Conservation (phyloP, 257 asterid species). For the Solanum piurae region DNA sequence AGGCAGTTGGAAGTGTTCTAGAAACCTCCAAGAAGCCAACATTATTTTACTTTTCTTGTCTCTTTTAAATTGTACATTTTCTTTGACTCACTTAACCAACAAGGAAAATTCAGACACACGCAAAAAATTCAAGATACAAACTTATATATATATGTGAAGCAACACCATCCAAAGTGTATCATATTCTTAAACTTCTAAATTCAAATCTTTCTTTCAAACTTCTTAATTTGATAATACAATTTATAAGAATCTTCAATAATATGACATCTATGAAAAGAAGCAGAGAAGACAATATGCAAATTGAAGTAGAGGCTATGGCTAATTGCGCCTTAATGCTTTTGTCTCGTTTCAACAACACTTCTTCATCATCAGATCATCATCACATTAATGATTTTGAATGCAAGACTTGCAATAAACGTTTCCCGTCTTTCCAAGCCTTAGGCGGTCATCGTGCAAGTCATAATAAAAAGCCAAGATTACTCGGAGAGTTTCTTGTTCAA, state of each 20-base stretch:
- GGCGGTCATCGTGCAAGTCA: slow-evolving; percentile 7
- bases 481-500: background rate
- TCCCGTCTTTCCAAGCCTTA: background rate
- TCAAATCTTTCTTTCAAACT: background rate
- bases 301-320: background rate
- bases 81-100: background rate
- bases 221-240: background rate
- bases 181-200: background rate
- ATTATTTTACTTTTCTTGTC: background rate
- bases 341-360: background rate
- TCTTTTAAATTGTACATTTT: background rate
- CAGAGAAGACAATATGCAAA: background rate
- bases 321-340: background rate
- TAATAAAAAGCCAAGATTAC: background rate
- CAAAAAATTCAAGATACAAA: background rate
- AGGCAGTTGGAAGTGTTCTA: background rate
- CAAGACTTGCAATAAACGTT: background rate
- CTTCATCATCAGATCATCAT: background rate
- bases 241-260: background rate
- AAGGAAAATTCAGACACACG: background rate
- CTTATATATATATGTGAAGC: background rate
- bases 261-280: background rate
- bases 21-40: background rate
- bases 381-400: background rate
- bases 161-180: background rate